These are phyloP conservation scores for Hypsizygus marmoreus DNA, from an alignment of 768 basidiomycete species.

Conservation along the genomic window DNA sequence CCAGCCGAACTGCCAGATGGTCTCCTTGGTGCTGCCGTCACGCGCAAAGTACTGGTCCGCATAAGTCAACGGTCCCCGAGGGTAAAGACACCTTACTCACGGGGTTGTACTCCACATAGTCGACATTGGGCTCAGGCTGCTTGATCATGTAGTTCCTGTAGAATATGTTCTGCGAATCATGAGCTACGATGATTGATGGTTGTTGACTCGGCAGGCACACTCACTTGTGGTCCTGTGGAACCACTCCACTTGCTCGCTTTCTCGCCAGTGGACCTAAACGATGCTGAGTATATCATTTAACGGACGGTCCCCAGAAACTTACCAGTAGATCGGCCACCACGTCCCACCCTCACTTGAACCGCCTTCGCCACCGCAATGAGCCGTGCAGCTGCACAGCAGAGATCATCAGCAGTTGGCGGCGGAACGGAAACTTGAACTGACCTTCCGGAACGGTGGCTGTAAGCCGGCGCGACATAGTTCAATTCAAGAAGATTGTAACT, in stretches of 20 bases:
- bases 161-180: slow-evolving; percentile 11
- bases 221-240: slow-evolving; percentile 7
- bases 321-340: slow-evolving; percentile 17
- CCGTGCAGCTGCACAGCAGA: too few species aligned
- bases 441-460: slow-evolving; percentile 10
- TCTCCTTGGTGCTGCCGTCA: slow-evolving; percentile 3
- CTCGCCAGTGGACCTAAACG: slow-evolving; percentile 11
- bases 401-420: too few species aligned
- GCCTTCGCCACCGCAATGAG: slow-evolving; percentile 15
- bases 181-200: neutral
- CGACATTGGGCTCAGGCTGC: neutral
- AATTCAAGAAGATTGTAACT: slow-evolving; percentile 14
- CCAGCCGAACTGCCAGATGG: slow-evolving; percentile 12
- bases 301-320: neutral
- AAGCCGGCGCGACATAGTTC: slow-evolving; percentile 10
- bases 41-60: slow-evolving; percentile 8
- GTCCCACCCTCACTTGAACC: slow-evolving; percentile 7
- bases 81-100: neutral
- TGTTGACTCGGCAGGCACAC: too few species aligned
- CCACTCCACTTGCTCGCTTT: slow-evolving; percentile 17
- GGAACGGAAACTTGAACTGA: too few species aligned
- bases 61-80: neutral
- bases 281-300: neutral
- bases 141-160: slow-evolving; percentile 16
- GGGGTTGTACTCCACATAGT: slow-evolving; percentile 12